Evolutionary conservation across 2,329 filamentous ascomycete species (phyloP).

Genomic region (Onygenales sp.): DNA sequence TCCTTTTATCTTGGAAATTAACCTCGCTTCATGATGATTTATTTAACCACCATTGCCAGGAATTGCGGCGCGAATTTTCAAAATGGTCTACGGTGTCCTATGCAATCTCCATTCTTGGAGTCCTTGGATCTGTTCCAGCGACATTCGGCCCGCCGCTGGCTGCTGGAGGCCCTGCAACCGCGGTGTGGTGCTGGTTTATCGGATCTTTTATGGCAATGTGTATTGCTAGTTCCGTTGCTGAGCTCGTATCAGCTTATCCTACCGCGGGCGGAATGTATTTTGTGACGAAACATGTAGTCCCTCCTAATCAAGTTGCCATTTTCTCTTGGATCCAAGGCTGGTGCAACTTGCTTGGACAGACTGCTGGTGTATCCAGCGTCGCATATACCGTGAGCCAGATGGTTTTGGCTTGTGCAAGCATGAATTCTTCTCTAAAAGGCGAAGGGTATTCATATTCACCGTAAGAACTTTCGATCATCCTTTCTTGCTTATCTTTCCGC

Average conservation of each 20-base stretch:
- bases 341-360: slow-evolving; percentile 58
- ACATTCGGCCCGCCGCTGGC: slow-evolving; percentile 51
- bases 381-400: slow-evolving; percentile 56
- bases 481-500: neutral
- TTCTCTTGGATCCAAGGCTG: slow-evolving; percentile 60
- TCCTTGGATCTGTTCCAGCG: slow-evolving; percentile 56
- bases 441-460: slow-evolving; percentile 46
- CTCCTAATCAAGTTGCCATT: slow-evolving; percentile 49
- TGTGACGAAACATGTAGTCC: slow-evolving; percentile 56
- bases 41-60: slow-evolving; percentile 32
- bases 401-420: slow-evolving; percentile 51
- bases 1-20: neutral
- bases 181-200: slow-evolving; percentile 57
- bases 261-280: slow-evolving; percentile 62
- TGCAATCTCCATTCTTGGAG: slow-evolving; percentile 55
- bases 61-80: slow-evolving; percentile 53
- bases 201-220: slow-evolving; percentile 56
- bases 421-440: slow-evolving; percentile 47
- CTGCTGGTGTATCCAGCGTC: slow-evolving; percentile 52
- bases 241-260: slow-evolving; percentile 57
- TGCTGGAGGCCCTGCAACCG: slow-evolving; percentile 53
- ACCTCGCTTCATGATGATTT: neutral
- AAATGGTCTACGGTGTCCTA: slow-evolving; percentile 60
- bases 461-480: slow-evolving; percentile 29
- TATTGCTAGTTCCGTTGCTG: slow-evolving; percentile 56